These are phyloP conservation scores for Jamesozyma spencerorum DNA, from an alignment of 805 yeast species.

Conservation along the genomic window DNA sequence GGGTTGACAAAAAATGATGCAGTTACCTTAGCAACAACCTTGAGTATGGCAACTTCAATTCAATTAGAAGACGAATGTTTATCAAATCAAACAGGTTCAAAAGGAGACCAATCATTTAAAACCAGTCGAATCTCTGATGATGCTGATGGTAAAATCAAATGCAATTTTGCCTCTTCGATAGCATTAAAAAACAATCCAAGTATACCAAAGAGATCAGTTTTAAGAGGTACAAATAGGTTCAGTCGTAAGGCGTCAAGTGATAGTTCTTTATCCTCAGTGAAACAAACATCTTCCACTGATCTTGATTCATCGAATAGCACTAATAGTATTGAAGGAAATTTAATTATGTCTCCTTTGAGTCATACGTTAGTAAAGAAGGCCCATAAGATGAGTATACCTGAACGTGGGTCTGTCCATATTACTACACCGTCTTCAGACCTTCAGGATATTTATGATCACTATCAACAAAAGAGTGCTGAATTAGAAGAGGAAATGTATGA, in stretches of 20 bases:
- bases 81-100: not conserved
- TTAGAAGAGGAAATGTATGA: constrained; percentile 5
- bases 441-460: constrained; percentile 18
- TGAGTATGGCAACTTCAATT: constrained; percentile 49
- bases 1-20: constrained; percentile 74
- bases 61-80: not conserved
- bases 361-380: no score
- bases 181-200: constrained; percentile 15
- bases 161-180: constrained; percentile 26
- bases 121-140: no score
- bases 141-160: not conserved
- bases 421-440: constrained; percentile 5
- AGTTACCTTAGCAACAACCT: constrained; percentile 66
- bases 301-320: not conserved
- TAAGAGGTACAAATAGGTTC: constrained; percentile 40
- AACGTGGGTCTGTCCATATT: not conserved
- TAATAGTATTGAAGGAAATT: no score
- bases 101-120: no score
- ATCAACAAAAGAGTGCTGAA: constrained; percentile 13
- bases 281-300: constrained; percentile 10
- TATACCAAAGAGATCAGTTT: constrained; percentile 24
- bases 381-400: not conserved
- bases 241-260: constrained; percentile 27
- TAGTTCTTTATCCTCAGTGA: no score
- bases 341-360: no score